Evolutionary conservation across 2,329 filamentous ascomycete genomes (phyloP).

Genomic region (Sporothrix humicola): DNA sequence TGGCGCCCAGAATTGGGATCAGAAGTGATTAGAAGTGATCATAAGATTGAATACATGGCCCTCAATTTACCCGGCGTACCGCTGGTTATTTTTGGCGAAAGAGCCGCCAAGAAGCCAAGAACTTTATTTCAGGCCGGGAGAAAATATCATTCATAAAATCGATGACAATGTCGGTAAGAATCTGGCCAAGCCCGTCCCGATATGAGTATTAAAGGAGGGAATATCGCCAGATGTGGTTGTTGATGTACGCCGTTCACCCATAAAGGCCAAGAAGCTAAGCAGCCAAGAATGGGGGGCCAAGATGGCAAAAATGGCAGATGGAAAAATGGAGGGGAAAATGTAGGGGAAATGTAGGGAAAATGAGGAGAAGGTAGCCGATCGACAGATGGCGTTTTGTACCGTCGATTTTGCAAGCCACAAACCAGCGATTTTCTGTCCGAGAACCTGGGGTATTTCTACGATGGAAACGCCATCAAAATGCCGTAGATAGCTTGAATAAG

Average conservation of each 20-base stretch:
- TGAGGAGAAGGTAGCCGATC: background rate
- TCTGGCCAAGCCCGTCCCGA: constrained; percentile 13
- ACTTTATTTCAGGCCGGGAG: background rate
- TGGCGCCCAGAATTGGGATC: too few relatives aligned
- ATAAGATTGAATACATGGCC: background rate
- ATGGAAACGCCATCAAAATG: background rate
- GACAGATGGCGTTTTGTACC: background rate
- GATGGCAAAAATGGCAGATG: background rate
- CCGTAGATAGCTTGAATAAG: background rate
- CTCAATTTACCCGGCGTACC: background rate
- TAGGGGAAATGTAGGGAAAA: too few relatives aligned
- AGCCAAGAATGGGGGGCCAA: background rate
- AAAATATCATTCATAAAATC: too few relatives aligned
- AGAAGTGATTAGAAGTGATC: too few relatives aligned
- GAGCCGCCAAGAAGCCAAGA: constrained; percentile 6
- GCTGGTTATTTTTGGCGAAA: background rate
- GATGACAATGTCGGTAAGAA: background rate
- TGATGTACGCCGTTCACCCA: background rate
- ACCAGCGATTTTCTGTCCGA: background rate
- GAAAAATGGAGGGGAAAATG: background rate
- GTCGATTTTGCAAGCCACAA: constrained; percentile 6
- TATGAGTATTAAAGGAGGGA: background rate
- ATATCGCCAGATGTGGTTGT: background rate
- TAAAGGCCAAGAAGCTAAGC: background rate
- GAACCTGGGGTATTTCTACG: background rate